Percentiles rank a stretch among this genome's conserved stretches.
phyloP scores from a whole-genome alignment of 2,329 filamentous ascomycete species.

The Pseudogymnoascus sp. region DNA sequence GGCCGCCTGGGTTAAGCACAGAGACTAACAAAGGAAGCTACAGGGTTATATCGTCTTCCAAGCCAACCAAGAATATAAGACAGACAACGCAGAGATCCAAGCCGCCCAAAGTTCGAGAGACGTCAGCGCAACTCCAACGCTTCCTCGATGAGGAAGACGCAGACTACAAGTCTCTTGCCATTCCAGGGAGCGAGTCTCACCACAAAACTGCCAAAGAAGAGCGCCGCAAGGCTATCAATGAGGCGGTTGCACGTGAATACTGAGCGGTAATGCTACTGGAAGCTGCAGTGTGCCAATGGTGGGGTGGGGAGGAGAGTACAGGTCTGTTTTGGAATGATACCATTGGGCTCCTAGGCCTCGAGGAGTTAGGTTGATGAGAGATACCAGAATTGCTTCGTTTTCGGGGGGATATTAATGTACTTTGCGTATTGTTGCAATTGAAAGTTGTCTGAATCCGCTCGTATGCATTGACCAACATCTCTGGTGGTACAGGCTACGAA shows the following conservation, averaged over 20 bases:
- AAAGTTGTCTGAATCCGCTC: background rate
- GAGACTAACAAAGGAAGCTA: background rate
- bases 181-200: background rate
- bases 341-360: background rate
- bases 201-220: background rate
- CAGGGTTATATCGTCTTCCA: background rate
- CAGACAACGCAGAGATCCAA: background rate
- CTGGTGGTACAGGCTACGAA: too few species aligned
- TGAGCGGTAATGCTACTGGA: background rate
- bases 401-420: background rate
- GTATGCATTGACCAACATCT: background rate
- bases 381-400: background rate
- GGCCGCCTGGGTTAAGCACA: background rate
- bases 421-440: background rate
- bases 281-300: background rate
- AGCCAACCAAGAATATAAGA: background rate
- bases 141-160: background rate
- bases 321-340: background rate
- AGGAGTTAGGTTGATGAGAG: background rate
- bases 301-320: background rate
- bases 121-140: background rate
- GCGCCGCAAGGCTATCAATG: background rate
- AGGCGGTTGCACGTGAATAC: background rate
- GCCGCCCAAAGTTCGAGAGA: background rate
- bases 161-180: background rate